phyloP scores from a whole-genome alignment of 176 grass and related monocot species.

The Panicum miliaceum region DNA sequence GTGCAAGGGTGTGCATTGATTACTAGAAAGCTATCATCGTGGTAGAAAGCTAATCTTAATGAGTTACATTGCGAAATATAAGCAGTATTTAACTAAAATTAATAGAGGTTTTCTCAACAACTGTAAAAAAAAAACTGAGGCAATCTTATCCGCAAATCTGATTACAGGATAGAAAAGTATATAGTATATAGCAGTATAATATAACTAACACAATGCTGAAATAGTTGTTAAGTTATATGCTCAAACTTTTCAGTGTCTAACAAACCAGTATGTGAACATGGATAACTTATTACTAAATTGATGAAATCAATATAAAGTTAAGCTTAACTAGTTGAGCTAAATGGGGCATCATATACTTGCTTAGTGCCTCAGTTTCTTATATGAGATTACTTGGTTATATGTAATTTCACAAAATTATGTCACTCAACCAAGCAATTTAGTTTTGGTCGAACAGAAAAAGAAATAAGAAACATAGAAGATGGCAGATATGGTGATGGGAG shows the following conservation, averaged over 20 bases:
- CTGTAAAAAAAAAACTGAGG: not conserved
- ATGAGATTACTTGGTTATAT: not conserved
- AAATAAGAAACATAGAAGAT: slow-evolving; percentile 3
- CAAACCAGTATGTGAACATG: not conserved
- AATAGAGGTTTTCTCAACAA: not conserved
- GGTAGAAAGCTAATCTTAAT: slow-evolving; percentile 6
- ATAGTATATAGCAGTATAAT: not conserved
- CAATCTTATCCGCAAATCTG: not conserved
- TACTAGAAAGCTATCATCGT: slow-evolving; percentile 18
- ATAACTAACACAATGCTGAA: slow-evolving; percentile 6
- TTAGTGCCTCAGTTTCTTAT: not conserved
- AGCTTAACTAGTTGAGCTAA: not conserved
- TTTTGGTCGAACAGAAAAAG: not conserved
- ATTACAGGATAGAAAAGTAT: slow-evolving; percentile 6
- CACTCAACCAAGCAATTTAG: not conserved
- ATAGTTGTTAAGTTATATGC: not conserved
- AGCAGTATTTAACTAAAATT: slow-evolving; percentile 2
- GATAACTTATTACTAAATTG: slow-evolving; percentile 10
- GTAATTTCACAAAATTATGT: not conserved
- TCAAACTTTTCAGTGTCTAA: not conserved
- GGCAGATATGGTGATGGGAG: not conserved
- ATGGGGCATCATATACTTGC: not conserved
- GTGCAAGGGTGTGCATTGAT: not conserved
- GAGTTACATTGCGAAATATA: not conserved
- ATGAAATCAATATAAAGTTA: slow-evolving; percentile 7